Evolutionary conservation across 257 asterid species (phyloP), one percentile per base, ranked within the genome.

Genomic region (Echites panduratus): DNA sequence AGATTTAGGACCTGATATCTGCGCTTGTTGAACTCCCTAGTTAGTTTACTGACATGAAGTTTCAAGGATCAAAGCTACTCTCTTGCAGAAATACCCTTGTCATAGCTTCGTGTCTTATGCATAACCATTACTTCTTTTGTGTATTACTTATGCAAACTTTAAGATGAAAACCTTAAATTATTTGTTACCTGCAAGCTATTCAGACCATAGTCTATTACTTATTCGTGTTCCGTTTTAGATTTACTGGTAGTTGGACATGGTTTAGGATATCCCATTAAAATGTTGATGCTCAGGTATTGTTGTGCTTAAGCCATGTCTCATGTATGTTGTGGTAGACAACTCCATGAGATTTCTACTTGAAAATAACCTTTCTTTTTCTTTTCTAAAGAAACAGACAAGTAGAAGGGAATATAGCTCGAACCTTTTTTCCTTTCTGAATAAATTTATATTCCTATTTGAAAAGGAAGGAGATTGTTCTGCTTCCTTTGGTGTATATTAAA

Each of bases 231-330:
- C 56, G n/a, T 41, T 9, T 72, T 54, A 48, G 41, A 54, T 26
- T 67, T 67, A 17, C 54, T 7, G 38, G 48, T 54, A 57, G 63
- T 27, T 59, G 48, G 27, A 70, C 49, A 38, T 61, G 75, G 70
- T 27, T 59, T 32, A 27, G 53, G 26, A 10, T n/a, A n/a, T n/a
- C n/a, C 40, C 24, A 17, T 38, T 8, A 47, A 49, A 12, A 12
- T 56, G 20, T 52, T 5, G 16, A 9, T 5, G 12, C 35, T 12
- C 3, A n/a, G 12, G 71, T 20, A 16, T 48, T 10, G 3, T 2
- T 12, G 3, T 12, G 16, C 16, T 48, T 50, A 5, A 50, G 4
- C 56, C n/a, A 49, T 49, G 52, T 13, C 52, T 11, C 5, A 50
- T 50, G 52, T 48, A 48, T 44, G 48, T 48, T 48, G 17, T 48